Conservation (phyloP, 2,329 filamentous ascomycete genomes). For the Sclerotinia minor region DNA sequence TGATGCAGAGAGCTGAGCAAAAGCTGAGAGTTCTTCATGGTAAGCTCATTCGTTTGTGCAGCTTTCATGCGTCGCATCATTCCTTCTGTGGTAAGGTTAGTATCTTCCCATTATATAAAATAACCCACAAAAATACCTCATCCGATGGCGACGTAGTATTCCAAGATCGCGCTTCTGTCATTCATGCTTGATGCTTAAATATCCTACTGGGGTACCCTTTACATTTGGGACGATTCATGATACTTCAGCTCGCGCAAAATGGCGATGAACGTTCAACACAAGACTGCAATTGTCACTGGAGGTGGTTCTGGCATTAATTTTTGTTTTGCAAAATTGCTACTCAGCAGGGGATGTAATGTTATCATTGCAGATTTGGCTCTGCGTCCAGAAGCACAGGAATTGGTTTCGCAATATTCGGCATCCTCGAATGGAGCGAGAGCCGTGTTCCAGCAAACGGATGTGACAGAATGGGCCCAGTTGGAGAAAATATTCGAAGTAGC, state of each 20-base stretch:
- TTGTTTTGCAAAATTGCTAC: constrained; percentile 47
- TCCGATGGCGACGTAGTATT: background rate
- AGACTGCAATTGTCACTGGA: constrained; percentile 55
- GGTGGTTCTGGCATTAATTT: constrained; percentile 56
- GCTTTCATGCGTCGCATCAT: background rate
- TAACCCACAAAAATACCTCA: background rate
- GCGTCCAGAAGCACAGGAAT: constrained; percentile 45
- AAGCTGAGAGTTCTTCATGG: background rate
- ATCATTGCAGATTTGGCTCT: constrained; percentile 49
- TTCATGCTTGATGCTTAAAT: background rate
- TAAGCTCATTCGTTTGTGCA: background rate
- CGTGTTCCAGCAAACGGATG: constrained; percentile 48
- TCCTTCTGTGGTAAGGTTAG: background rate
- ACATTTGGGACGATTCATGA: background rate
- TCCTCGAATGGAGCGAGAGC: constrained; percentile 36
- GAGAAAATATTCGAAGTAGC: constrained; percentile 42
- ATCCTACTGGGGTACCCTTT: background rate
- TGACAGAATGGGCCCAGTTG: constrained; percentile 46
- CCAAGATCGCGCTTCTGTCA: background rate
- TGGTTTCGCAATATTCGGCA: constrained; percentile 35
- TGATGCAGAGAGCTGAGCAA: background rate
- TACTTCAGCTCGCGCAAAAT: constrained; percentile 23
- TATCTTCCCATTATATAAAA: background rate
- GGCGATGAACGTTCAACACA: constrained; percentile 45
- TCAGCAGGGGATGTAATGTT: constrained; percentile 48